These are phyloP conservation scores for Backusella circina DNA, from an alignment of 192 early-diverging fungal genomes.

Conservation along the genomic window DNA sequence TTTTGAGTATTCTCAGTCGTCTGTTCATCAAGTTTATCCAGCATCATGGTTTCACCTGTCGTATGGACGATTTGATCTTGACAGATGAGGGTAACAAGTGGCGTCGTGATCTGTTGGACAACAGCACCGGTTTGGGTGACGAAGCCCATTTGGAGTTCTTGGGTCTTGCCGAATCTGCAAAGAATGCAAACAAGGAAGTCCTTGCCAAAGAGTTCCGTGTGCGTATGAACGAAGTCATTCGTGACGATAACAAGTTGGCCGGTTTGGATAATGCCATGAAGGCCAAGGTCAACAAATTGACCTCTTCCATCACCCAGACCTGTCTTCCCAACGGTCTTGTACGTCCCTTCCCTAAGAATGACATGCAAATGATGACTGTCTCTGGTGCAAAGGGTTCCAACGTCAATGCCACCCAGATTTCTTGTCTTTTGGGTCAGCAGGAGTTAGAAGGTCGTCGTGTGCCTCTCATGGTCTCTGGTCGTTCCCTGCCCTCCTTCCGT, in stretches of 20 bases:
- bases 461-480: constrained; percentile 96
- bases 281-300: constrained; percentile 76
- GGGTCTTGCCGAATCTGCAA: constrained; percentile 51
- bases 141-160: constrained; percentile 75
- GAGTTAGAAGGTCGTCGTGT: constrained; percentile 97
- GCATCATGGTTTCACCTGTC: constrained; percentile 88
- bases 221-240: constrained; percentile 83
- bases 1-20: constrained; percentile 87
- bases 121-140: constrained; percentile 58
- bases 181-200: constrained; percentile 33
- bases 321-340: constrained; percentile 73
- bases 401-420: constrained; percentile 97
- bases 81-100: constrained; percentile 75
- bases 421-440: constrained; percentile 96
- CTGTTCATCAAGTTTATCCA: constrained; percentile 91
- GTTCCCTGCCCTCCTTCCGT: constrained; percentile 91
- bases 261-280: constrained; percentile 90
- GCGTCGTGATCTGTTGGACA: constrained; percentile 70
- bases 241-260: constrained; percentile 80
- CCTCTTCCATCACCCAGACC: constrained; percentile 69
- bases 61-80: constrained; percentile 97
- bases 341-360: constrained; percentile 86
- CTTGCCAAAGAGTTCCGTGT: constrained; percentile 54
- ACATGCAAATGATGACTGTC: constrained; percentile 99
- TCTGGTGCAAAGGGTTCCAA: constrained; percentile 97